Base-by-base conservation (phyloP, 2,329 filamentous ascomycete genomes). In the Ceratocystis ficicola region DNA sequence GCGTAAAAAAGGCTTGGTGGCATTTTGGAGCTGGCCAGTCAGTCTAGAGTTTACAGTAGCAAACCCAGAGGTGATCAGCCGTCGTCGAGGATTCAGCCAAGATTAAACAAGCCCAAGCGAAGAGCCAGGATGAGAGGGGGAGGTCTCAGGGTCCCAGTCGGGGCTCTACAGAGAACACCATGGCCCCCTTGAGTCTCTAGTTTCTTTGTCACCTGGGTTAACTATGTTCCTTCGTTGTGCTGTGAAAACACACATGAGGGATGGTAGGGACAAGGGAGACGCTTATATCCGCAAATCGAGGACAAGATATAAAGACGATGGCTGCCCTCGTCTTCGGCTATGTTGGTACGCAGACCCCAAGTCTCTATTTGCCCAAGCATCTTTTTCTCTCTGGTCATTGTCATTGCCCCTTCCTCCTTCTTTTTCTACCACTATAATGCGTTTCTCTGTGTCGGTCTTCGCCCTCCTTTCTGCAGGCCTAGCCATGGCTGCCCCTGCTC, bases 401-500 rank as follows among this genome's bases (percentile, higher is more conserved):
- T 28, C 41, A 48, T n/a, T 2, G 15, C 28, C n/a, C 28, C 3
- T 46, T 25, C 44, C 44, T 20, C 22, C 20, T 52, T 22, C 48
- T 15, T 44, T 44, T 17, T 44, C 36, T 41, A n/a, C 12, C 41
- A 12, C 22, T 52, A 65, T 17, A 62, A 67, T 67, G 66, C 66
- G 57, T 44, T 32, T 44, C 41, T 61, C 48, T 22, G 15, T 52
- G 22, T 52, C 63, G 32, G 32, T 59, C 7, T 36, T 59, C 50
- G 32, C 66, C n/a, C 6, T 65, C 17, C 50, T 65, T 44, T 44
- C 52, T 28, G 46, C 63, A 20, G 52, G 48, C 48, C 28, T 48
- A 4, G 66, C 30, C 20, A 30, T 52, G 46, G 66, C 66, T 55
- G 63, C 63, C 10, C 63, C 66, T 7, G 44, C 62, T 28, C 61